Evolutionary conservation across 257 asterid species (phyloP).

Genomic region (Plectranthus barbatus): DNA sequence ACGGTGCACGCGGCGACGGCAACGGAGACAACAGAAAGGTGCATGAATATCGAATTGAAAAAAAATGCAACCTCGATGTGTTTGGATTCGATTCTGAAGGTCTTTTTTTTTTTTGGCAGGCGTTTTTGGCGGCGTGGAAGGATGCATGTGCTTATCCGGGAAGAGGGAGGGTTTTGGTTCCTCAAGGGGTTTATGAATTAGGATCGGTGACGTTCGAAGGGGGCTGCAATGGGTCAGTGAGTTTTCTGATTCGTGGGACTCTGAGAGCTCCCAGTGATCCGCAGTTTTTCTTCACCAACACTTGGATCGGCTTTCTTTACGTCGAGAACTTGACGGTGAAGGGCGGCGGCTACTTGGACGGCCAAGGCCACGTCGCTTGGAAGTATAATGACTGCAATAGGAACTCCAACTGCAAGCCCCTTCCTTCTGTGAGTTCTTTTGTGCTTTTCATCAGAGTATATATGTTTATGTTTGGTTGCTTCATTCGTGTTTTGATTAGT

Average conservation of each 20-base stretch:
- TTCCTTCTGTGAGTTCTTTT: constrained; percentile 43
- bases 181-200: constrained; percentile 35
- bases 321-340: constrained; percentile 31
- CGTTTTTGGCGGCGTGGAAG: constrained; percentile 53
- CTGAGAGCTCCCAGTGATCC: constrained; percentile 44
- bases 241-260: constrained; percentile 32
- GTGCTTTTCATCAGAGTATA: too few species aligned
- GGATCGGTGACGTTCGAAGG: constrained; percentile 41
- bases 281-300: constrained; percentile 11
- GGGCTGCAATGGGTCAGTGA: constrained; percentile 33
- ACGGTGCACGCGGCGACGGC: constrained; percentile 43
- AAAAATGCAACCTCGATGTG: not conserved
- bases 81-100: constrained; percentile 45
- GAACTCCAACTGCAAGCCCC: constrained; percentile 37
- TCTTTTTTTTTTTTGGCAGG: constrained; percentile 26
- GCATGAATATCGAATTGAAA: not conserved
- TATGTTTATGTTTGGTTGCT: too few species aligned
- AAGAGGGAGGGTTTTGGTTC: constrained; percentile 34
- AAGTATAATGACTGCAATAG: constrained; percentile 43
- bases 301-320: constrained; percentile 69
- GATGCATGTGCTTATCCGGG: constrained; percentile 48
- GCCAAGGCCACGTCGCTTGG: constrained; percentile 71
- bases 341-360: constrained; percentile 74
- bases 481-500: too few species aligned
- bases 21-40: constrained; percentile 10